Evolutionary conservation across 2,329 filamentous ascomycete species (phyloP), one percentile per base, ranked within the genome.

Genomic region (Trichoderma sp.): DNA sequence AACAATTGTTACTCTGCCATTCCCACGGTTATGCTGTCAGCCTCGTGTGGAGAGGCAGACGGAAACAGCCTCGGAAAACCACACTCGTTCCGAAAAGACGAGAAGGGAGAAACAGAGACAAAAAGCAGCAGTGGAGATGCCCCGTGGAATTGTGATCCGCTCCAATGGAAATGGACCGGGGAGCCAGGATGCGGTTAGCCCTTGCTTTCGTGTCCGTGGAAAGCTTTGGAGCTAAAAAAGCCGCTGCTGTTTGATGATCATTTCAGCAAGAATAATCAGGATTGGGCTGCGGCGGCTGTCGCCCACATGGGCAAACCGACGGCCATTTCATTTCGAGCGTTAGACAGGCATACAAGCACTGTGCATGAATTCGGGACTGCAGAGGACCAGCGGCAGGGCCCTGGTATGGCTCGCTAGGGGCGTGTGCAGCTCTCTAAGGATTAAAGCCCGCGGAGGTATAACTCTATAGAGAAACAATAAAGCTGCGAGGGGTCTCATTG

Each of bases 401-500:
- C 68, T 71, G 60, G 34, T 32, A 21, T 36, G 47, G 24, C 32
- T 57, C 24, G 43, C 51, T 43, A 12, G 51, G 43, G 51, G 47
- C 47, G 32, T 39, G 65, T 63, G 57, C 58, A 63, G 57, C 36
- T n/a, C 12, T n/a, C 36, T 12, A n/a, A 36, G 66, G 57, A 62
- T 62, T 53, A 36, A 18, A 62, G 66, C 66, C 43, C 62, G 68
- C 68, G 68, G 68, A 64, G 30, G 14, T 71, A 43, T 71, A 63
- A 70, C 67, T 70, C 39, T 63, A 70, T 70, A 70, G 39, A 70
- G 67, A 63, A 70, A 24, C 57, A 56, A 71, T 28, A 70, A 21
- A 62, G 66, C 30, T 62, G 36, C 9, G n/a, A 26, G 21, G 9
- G n/a, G 36, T 15, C 8, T 34, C 14, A 70, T 70, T 70, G 66